Conservation (phyloP, 805 yeast species). For the Brettanomyces sp. region DNA sequence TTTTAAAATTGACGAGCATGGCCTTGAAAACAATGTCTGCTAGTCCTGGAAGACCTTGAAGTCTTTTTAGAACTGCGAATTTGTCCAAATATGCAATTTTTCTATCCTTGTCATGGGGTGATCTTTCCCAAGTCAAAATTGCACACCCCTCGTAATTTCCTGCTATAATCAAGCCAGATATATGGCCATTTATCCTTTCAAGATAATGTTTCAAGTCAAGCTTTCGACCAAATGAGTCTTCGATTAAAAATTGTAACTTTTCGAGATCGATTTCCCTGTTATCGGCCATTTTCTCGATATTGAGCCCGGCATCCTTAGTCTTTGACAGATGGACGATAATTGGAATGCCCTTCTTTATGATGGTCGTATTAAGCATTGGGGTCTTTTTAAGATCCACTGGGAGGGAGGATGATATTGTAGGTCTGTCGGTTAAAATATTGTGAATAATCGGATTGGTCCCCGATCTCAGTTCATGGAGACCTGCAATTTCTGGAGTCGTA, state of each 20-base stretch:
- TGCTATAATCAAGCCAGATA: conserved; percentile 74
- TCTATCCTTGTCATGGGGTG: conserved; percentile 7
- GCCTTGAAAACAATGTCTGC: conserved; percentile 90
- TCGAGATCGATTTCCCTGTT: conserved; percentile 39
- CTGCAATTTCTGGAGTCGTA: conserved; percentile 75
- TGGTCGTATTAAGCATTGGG: conserved; percentile 65
- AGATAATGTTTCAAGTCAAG: conserved; percentile 64
- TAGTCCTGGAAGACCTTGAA: conserved; percentile 88
- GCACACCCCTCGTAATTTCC: conserved; percentile 97
- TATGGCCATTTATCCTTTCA: conserved; percentile 47
- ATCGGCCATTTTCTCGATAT: conserved; percentile 28
- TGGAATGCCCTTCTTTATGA: conserved; percentile 67
- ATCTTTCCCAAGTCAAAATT: conserved; percentile 71
- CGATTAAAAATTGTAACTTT: conserved; percentile 53
- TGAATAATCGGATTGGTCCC: conserved; percentile 75
- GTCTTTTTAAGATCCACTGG: conserved; percentile 56
- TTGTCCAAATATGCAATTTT: conserved; percentile 79
- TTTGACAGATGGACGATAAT: conserved; percentile 33
- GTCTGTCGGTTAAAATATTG: conserved; percentile 84
- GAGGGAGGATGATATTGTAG: conserved; percentile 81
- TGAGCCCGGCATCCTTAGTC: conserved; percentile 28
- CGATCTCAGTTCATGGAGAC: conserved; percentile 25
- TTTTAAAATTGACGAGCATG: conserved; percentile 56
- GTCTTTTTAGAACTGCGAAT: conserved; percentile 75
- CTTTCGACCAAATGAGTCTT: conserved; percentile 67